Evolutionary conservation across 2,329 filamentous ascomycete genomes (phyloP).

Genomic region (Hortaea werneckii): DNA sequence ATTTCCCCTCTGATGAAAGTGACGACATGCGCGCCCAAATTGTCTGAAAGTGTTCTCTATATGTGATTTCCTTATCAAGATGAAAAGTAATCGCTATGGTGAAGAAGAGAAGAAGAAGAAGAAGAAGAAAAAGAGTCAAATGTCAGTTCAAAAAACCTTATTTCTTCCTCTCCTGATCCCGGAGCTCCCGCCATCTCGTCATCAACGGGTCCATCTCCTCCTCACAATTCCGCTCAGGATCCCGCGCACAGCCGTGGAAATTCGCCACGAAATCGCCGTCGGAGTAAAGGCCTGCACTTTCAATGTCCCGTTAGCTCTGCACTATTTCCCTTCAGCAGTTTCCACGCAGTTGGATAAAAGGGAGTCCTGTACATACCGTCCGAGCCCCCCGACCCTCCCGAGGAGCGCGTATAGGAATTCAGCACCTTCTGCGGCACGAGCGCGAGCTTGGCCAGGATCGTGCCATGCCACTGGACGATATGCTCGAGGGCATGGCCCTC

Average conservation of each 20-base stretch:
- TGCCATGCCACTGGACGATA: slow-evolving; percentile 74
- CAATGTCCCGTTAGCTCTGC: neutral
- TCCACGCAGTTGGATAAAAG: no score
- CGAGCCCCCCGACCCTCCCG: slow-evolving; percentile 16
- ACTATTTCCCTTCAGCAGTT: no score
- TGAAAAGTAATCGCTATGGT: no score
- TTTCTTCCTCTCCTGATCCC: slow-evolving; percentile 14
- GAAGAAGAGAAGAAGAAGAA: no score
- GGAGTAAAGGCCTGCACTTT: slow-evolving; percentile 46
- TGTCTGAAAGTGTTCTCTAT: no score
- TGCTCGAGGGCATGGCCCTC: slow-evolving; percentile 77
- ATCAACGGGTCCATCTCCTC: slow-evolving; percentile 54
- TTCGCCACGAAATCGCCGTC: slow-evolving; percentile 78
- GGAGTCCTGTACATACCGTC: slow-evolving; percentile 13
- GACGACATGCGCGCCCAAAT: no score
- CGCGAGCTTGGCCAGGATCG: slow-evolving; percentile 79
- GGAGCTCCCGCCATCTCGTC: slow-evolving; percentile 26
- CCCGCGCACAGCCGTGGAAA: slow-evolving; percentile 60
- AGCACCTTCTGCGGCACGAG: slow-evolving; percentile 77
- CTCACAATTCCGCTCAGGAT: slow-evolving; percentile 48
- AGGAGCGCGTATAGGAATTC: slow-evolving; percentile 61
- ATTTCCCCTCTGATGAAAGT: no score
- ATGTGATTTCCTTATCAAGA: no score
- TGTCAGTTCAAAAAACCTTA: neutral
- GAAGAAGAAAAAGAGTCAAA: no score